phyloP scores from a whole-genome alignment of 257 asterid genomes.

The Solanum paucissectum region DNA sequence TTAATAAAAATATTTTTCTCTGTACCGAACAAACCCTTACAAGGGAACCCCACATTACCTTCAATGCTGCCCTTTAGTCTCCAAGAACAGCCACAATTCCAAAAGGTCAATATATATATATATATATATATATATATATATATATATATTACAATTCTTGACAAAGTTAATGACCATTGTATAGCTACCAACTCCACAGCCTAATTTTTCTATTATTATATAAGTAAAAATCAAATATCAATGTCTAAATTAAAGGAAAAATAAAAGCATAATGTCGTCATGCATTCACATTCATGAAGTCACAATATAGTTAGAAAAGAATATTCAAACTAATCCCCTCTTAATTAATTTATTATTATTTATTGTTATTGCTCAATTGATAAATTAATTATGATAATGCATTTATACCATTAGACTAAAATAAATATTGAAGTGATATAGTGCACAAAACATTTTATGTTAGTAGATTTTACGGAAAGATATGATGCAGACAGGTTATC shows the following conservation, averaged over 20 bases:
- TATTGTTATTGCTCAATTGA: background rate
- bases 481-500: too few species aligned
- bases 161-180: background rate
- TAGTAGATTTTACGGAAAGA: background rate
- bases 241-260: background rate
- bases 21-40: background rate
- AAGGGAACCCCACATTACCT: background rate
- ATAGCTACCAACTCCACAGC: background rate
- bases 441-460: background rate
- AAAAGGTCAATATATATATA: background rate
- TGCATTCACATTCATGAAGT: background rate
- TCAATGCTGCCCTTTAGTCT: background rate
- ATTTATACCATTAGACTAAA: background rate
- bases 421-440: background rate
- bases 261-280: background rate
- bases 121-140: too few species aligned
- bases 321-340: background rate
- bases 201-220: background rate
- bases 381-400: background rate
- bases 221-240: background rate
- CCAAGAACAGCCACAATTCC: background rate
- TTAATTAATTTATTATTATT: background rate
- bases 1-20: too few species aligned
- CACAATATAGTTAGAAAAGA: background rate
- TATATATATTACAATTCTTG: background rate